Evolutionary conservation across 2,329 filamentous ascomycete genomes (phyloP).

Genomic region (Penicillium sp.): DNA sequence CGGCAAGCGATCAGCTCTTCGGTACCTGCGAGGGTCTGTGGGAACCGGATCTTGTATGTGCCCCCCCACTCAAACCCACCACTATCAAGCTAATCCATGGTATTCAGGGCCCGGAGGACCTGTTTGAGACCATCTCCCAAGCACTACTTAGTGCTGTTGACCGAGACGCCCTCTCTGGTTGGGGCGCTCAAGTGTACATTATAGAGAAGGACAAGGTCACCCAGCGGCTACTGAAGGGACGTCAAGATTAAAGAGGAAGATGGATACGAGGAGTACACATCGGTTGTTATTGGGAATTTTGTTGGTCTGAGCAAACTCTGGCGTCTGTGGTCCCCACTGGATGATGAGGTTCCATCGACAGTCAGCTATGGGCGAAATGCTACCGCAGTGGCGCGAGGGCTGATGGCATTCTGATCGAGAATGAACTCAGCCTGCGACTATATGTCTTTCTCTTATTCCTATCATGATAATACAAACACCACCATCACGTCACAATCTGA

Average conservation of each 20-base stretch:
- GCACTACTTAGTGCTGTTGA: slow-evolving; percentile 93
- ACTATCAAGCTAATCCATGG: slow-evolving; percentile 24
- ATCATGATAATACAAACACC: slow-evolving; percentile 34
- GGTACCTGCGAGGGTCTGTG: slow-evolving; percentile 97
- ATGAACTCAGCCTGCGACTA: slow-evolving; percentile 19
- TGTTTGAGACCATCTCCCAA: slow-evolving; percentile 98
- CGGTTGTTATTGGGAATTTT: slow-evolving; percentile 32
- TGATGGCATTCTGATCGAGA: slow-evolving; percentile 19
- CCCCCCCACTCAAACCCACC: neutral
- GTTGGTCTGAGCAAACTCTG: slow-evolving; percentile 31
- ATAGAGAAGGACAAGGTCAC: slow-evolving; percentile 99
- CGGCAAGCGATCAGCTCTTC: slow-evolving; percentile 95
- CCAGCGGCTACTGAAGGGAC: slow-evolving; percentile 95
- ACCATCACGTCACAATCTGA: slow-evolving; percentile 28
- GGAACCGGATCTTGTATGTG: slow-evolving; percentile 90
- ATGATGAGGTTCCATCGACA: slow-evolving; percentile 28
- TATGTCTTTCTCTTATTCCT: slow-evolving; percentile 28
- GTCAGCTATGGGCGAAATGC: slow-evolving; percentile 24
- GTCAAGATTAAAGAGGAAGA: slow-evolving; percentile 72
- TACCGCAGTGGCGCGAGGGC: slow-evolving; percentile 21
- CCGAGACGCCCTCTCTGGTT: slow-evolving; percentile 92
- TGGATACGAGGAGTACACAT: slow-evolving; percentile 16
- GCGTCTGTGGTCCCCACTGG: slow-evolving; percentile 35
- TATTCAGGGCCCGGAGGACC: slow-evolving; percentile 77
- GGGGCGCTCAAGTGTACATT: slow-evolving; percentile 98